A percentile compares a stretch with the other conserved stretches of the same genome.
phyloP scores from a whole-genome alignment of 306 rosid species.

The Lathyrus aphaca region DNA sequence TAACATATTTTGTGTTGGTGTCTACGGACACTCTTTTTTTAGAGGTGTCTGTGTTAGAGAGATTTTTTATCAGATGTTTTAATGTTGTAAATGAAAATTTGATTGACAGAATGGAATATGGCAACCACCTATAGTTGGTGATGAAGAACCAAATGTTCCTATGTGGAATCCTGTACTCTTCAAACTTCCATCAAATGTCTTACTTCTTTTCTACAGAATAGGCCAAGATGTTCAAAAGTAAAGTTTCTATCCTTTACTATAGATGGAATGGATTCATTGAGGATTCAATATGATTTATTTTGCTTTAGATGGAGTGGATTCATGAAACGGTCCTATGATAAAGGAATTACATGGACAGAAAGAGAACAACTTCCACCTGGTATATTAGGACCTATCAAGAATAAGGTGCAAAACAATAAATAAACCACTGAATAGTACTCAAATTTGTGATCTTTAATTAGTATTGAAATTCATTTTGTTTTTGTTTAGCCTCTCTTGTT shows the following conservation, averaged over 20 bases:
- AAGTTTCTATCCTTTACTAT: conserved; percentile 36
- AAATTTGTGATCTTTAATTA: neutral
- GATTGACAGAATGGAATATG: conserved; percentile 71
- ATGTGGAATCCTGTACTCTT: conserved; percentile 94
- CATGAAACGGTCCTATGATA: conserved; percentile 86
- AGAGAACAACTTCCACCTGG: conserved; percentile 98
- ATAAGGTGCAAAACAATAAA: conserved; percentile 67
- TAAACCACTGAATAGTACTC: conserved; percentile 17
- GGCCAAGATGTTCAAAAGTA: conserved; percentile 89
- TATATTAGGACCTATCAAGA: conserved; percentile 87
- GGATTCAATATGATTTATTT: neutral
- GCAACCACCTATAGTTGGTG: conserved; percentile 70
- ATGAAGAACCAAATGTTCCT: conserved; percentile 77
- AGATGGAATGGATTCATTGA: conserved; percentile 93
- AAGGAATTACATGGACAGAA: conserved; percentile 81
- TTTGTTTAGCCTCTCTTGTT: conserved; percentile 78
- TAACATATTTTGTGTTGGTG: neutral
- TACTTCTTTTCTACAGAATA: conserved; percentile 82
- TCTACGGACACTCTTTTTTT: too few relatives aligned
- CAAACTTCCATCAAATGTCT: conserved; percentile 79
- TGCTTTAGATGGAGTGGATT: conserved; percentile 88
- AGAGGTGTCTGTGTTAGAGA: neutral
- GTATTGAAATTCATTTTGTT: conserved; percentile 25
- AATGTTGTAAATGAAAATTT: conserved; percentile 34
- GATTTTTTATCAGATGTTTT: conserved; percentile 18